Conservation (phyloP, 2,329 filamentous ascomycete genomes). For the Aspergillus spinulosporus region DNA sequence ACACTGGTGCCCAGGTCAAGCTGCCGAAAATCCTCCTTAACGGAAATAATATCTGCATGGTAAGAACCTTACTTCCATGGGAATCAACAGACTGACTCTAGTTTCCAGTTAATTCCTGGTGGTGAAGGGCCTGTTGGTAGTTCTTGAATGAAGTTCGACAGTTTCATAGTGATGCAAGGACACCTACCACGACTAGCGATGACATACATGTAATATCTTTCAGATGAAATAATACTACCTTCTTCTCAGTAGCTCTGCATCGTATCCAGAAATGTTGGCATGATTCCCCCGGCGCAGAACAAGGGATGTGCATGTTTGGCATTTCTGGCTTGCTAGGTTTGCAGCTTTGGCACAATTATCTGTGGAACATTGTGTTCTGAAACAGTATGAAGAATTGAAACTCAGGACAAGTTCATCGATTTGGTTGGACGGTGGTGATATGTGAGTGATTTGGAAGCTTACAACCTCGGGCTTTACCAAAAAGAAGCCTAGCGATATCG, state of each 20-base stretch:
- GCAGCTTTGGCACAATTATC: no score
- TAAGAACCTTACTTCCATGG: conserved; percentile 45
- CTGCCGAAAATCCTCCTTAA: conserved; percentile 93
- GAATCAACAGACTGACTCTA: not conserved
- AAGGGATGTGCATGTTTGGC: not conserved
- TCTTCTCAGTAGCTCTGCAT: not conserved
- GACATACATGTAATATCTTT: conserved; percentile 21
- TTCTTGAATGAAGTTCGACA: conserved; percentile 23
- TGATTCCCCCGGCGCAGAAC: not conserved
- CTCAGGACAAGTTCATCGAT: not conserved
- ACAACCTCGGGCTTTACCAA: not conserved
- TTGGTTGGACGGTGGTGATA: no score
- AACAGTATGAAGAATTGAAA: not conserved
- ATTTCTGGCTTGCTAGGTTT: not conserved
- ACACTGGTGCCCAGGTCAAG: conserved; percentile 82
- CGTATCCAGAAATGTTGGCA: not conserved
- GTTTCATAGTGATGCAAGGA: conserved; percentile 17
- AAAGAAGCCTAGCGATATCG: not conserved
- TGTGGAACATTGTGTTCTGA: no score
- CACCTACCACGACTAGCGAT: conserved; percentile 21
- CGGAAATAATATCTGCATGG: conserved; percentile 99
- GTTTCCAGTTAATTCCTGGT: conserved; percentile 68
- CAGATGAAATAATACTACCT: conserved; percentile 1
- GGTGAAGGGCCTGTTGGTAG: conserved; percentile 65
- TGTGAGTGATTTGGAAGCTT: no score